Percentiles rank a stretch among this genome's conserved stretches.
Evolutionary conservation across 441 rosid genomes (phyloP).

Genomic region (Croton setiger): DNA sequence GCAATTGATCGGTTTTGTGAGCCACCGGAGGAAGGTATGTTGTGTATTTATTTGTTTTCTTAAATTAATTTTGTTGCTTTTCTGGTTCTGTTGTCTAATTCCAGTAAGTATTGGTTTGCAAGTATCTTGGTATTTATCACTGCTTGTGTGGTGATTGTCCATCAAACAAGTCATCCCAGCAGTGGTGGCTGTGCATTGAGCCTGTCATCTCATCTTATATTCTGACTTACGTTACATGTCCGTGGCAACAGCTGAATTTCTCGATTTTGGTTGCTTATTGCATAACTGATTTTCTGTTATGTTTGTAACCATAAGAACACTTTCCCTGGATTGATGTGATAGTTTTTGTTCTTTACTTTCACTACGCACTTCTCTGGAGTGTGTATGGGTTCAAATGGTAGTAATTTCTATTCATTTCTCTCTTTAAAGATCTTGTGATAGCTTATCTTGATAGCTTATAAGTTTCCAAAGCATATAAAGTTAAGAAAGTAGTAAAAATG

Average conservation of each 20-base stretch:
- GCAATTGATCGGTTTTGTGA: slow-evolving; percentile 90
- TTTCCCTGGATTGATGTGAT: neutral
- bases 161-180: neutral
- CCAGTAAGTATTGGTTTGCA: neutral
- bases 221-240: neutral
- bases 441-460: neutral
- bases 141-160: neutral
- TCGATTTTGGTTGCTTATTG: neutral
- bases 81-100: neutral
- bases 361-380: neutral
- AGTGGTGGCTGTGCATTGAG: neutral
- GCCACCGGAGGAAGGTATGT: slow-evolving; percentile 97
- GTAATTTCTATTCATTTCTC: neutral
- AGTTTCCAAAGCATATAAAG: neutral
- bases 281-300: neutral
- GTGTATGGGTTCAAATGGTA: neutral
- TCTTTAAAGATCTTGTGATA: neutral
- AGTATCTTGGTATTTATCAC: neutral
- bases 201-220: slow-evolving; percentile 1
- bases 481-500: neutral
- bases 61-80: slow-evolving; percentile 3
- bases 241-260: neutral
- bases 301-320: neutral
- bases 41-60: slow-evolving; percentile 3
- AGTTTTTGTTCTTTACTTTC: neutral